Evolutionary conservation across 192 early-diverging fungal species (phyloP).

Genomic region (Coemansia guatemalensis): DNA sequence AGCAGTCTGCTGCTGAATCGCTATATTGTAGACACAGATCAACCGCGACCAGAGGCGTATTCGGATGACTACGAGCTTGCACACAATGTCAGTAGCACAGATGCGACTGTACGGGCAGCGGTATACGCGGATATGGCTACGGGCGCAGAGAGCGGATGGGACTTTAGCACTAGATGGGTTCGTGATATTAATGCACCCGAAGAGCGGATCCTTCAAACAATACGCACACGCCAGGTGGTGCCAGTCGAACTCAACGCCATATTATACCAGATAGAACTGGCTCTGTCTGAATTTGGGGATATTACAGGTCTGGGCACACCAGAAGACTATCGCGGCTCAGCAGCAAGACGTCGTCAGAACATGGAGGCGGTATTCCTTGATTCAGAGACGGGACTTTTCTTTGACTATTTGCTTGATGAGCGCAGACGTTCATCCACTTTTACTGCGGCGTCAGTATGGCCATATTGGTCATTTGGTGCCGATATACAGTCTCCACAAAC

Average conservation of each 20-base stretch:
- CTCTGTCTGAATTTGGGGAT: conserved; percentile 14
- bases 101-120: conserved; percentile 9
- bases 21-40: conserved; percentile 57
- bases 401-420: conserved; percentile 59
- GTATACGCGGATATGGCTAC: conserved; percentile 68
- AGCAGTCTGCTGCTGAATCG: conserved; percentile 36
- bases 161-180: conserved; percentile 68
- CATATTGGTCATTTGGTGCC: conserved; percentile 61
- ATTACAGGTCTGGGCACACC: not conserved
- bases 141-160: conserved; percentile 73
- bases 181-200: conserved; percentile 17
- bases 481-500: conserved; percentile 9
- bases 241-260: conserved; percentile 74
- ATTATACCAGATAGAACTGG: conserved; percentile 54
- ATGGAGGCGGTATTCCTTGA: conserved; percentile 61
- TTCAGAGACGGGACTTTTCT: conserved; percentile 42
- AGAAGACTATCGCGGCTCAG: conserved; percentile 18
- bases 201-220: conserved; percentile 49
- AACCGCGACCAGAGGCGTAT: conserved; percentile 70
- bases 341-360: conserved; percentile 39
- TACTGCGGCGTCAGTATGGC: conserved; percentile 59
- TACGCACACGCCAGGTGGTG: conserved; percentile 59
- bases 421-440: conserved; percentile 26
- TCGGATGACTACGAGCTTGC: conserved; percentile 59
- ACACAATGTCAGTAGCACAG: conserved; percentile 37